Conservation (phyloP, 1,284 basidiomycete genomes). For the Cryptococcus jaspeensis region DNA sequence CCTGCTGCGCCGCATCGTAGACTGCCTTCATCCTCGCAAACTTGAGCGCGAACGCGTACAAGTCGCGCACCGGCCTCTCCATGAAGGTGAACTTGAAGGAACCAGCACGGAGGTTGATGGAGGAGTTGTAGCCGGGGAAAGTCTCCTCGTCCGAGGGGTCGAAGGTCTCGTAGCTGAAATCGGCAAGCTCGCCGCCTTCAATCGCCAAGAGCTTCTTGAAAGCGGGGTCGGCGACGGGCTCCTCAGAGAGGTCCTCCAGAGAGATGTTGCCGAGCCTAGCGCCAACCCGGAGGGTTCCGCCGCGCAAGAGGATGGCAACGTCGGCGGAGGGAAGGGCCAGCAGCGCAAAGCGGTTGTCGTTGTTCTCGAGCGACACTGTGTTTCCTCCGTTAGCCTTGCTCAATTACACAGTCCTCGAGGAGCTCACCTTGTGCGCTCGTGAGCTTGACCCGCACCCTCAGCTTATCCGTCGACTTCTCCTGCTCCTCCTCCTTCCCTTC, state of each 20-base stretch:
- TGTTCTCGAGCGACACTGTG: constrained; percentile 80
- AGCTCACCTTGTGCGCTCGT: constrained; percentile 76
- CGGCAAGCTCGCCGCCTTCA: constrained; percentile 91
- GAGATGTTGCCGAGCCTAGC: constrained; percentile 84
- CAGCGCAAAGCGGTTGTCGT: constrained; percentile 71
- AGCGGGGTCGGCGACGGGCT: constrained; percentile 58
- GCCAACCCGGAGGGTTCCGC: constrained; percentile 73
- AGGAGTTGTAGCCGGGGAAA: constrained; percentile 82
- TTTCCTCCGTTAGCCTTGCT: neutral
- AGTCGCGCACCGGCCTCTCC: constrained; percentile 79
- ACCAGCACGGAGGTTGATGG: constrained; percentile 79
- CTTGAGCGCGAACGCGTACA: constrained; percentile 81
- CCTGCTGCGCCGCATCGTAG: constrained; percentile 90
- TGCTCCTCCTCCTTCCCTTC: constrained; percentile 12
- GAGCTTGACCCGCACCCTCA: constrained; percentile 80
- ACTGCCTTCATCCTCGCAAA: constrained; percentile 88
- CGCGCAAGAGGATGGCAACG: constrained; percentile 73
- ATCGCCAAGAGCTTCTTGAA: constrained; percentile 92
- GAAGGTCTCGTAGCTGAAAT: constrained; percentile 93
- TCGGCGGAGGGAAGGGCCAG: constrained; percentile 89
- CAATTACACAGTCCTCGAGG: neutral
- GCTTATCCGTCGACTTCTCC: constrained; percentile 58
- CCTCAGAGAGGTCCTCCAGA: constrained; percentile 74
- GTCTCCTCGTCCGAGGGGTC: constrained; percentile 61
- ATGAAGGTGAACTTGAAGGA: constrained; percentile 89